Conservation (phyloP, 257 asterid species). For the Coffea eugenioides region DNA sequence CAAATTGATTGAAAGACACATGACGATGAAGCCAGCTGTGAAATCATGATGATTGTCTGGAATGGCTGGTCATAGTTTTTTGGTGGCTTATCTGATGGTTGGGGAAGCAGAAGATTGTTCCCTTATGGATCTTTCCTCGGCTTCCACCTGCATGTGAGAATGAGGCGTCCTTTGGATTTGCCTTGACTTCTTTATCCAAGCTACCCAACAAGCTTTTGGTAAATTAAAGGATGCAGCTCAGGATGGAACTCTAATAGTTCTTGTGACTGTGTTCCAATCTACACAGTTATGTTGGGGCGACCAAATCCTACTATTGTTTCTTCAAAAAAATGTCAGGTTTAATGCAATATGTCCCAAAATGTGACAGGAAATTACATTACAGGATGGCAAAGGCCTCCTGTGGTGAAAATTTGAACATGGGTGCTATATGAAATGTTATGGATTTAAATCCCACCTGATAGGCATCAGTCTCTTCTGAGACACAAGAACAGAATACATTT, state of each 20-base stretch:
- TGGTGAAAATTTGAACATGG: constrained; percentile 29
- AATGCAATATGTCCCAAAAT: constrained; percentile 1
- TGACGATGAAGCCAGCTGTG: constrained; percentile 56
- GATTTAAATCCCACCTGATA: constrained; percentile 36
- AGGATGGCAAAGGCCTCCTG: constrained; percentile 38
- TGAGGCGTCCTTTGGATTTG: background rate
- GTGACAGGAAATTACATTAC: constrained; percentile 21
- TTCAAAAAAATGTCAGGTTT: constrained; percentile 3
- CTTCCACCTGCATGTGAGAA: constrained; percentile 6
- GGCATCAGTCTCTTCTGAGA: constrained; percentile 31
- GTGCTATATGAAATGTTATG: constrained; percentile 34
- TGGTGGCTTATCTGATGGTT: constrained; percentile 22
- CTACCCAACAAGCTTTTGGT: constrained; percentile 1
- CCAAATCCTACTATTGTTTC: constrained; percentile 1
- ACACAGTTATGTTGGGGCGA: background rate
- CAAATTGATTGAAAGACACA: constrained; percentile 80
- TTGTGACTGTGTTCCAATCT: background rate
- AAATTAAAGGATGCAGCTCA: constrained; percentile 9
- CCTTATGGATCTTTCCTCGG: background rate
- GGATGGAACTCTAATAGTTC: constrained; percentile 5
- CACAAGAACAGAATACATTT: constrained; percentile 36
- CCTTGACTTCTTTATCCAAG: background rate
- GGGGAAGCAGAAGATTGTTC: constrained; percentile 17
- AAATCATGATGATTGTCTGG: constrained; percentile 42
- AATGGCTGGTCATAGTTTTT: constrained; percentile 12